These are phyloP conservation scores for Coccomyxa sp. DNA, from an alignment of 139 green algal species.

Conservation along the genomic window DNA sequence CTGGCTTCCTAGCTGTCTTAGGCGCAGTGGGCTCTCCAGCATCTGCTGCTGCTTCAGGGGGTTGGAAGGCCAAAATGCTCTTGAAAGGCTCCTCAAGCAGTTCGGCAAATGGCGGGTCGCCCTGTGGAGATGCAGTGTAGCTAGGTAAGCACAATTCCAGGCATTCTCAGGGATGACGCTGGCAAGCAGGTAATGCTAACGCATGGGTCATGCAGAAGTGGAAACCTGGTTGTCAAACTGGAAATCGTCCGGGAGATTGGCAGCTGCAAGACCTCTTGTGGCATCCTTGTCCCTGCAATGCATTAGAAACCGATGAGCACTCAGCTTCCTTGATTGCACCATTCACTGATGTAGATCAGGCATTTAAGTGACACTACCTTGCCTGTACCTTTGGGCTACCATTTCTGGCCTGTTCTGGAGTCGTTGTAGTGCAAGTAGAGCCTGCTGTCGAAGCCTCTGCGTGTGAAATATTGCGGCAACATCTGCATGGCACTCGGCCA, in stretches of 20 bases:
- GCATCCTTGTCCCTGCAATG: too few species aligned
- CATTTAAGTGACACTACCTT: too few species aligned
- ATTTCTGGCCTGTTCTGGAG: background rate
- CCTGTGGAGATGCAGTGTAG: background rate
- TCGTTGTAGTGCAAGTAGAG: background rate
- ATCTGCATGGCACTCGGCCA: background rate
- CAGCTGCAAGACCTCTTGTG: too few species aligned
- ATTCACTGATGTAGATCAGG: too few species aligned
- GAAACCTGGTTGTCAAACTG: too few species aligned
- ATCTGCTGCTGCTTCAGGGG: background rate
- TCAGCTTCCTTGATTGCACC: too few species aligned
- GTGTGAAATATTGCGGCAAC: background rate
- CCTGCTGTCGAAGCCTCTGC: background rate
- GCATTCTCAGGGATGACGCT: too few species aligned
- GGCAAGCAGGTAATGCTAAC: too few species aligned
- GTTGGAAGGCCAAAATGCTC: background rate
- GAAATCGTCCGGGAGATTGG: too few species aligned
- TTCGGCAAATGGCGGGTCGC: background rate
- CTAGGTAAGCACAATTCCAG: too few species aligned
- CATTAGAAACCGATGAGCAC: too few species aligned
- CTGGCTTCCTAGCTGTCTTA: background rate
- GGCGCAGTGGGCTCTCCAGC: background rate
- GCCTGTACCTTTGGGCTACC: background rate
- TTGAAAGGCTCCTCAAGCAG: background rate
- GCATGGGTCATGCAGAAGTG: too few species aligned